phyloP scores from a whole-genome alignment of 2,329 filamentous ascomycete species.

The Herpotrichia juniperi region DNA sequence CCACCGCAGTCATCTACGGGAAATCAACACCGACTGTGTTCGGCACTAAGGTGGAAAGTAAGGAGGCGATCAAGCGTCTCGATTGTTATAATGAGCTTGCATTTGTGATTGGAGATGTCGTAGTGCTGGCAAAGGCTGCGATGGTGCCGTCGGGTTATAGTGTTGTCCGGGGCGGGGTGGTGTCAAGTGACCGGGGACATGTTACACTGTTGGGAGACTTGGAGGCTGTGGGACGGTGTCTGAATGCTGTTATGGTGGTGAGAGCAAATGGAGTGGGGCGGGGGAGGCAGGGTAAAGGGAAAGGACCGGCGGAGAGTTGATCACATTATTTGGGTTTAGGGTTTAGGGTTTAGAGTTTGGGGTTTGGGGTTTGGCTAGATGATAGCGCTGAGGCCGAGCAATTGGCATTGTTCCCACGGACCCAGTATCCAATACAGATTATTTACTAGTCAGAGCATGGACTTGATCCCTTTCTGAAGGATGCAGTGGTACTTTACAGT shows the following conservation, averaged over 20 bases:
- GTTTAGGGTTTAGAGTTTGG: too few species aligned
- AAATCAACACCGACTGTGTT: slow-evolving; percentile 87
- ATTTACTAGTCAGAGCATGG: too few species aligned
- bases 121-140: slow-evolving; percentile 82
- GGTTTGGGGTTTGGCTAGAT: too few species aligned
- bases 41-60: slow-evolving; percentile 74
- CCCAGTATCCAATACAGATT: too few species aligned
- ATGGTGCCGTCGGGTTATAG: slow-evolving; percentile 84
- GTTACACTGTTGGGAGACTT: slow-evolving; percentile 86
- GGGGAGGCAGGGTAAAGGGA: slow-evolving; percentile 65
- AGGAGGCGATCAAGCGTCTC: slow-evolving; percentile 74
- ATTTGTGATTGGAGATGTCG: slow-evolving; percentile 87
- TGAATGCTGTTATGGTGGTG: slow-evolving; percentile 71
- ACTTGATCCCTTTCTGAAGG: too few species aligned
- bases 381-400: too few species aligned
- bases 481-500: too few species aligned
- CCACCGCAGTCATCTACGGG: slow-evolving; percentile 81
- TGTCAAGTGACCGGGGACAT: slow-evolving; percentile 84
- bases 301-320: slow-evolving; percentile 5
- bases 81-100: slow-evolving; percentile 87
- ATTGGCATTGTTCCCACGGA: too few species aligned
- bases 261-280: slow-evolving; percentile 76
- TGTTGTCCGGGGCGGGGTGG: slow-evolving; percentile 72
- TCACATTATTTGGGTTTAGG: too few species aligned
- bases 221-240: slow-evolving; percentile 76